These are phyloP conservation scores for Patellifolia procumbens DNA, from an alignment of 179 eudicot genomes.

Conservation along the genomic window DNA sequence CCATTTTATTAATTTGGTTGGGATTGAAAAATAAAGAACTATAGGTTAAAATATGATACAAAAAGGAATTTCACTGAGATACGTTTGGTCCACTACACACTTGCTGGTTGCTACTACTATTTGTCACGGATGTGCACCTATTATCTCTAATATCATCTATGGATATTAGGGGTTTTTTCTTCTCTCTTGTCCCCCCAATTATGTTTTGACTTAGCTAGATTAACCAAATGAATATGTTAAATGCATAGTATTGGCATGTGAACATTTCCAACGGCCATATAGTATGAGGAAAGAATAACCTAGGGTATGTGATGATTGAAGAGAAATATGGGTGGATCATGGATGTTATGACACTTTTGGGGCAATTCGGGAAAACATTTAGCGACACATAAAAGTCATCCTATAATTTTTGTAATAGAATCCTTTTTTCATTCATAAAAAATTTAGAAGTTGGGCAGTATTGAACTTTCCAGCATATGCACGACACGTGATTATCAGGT, in stretches of 20 bases:
- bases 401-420: too few relatives aligned
- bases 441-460: too few relatives aligned
- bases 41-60: conserved; percentile 12
- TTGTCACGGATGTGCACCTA: conserved; percentile 23
- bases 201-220: not conserved
- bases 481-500: too few relatives aligned
- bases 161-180: not conserved
- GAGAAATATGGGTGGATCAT: not conserved
- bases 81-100: conserved; percentile 16
- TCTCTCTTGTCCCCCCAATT: not conserved
- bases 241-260: conserved; percentile 23
- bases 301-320: not conserved
- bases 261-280: not conserved
- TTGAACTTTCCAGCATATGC: too few relatives aligned
- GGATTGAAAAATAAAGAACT: conserved; percentile 6
- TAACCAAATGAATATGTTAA: not conserved
- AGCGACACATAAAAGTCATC: too few relatives aligned
- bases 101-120: not conserved
- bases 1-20: conserved; percentile 5
- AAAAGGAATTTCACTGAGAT: conserved; percentile 15
- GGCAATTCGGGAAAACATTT: too few relatives aligned
- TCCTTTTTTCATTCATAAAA: too few relatives aligned
- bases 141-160: not conserved
- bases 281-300: not conserved
- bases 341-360: not conserved